Evolutionary conservation across 2,329 filamentous ascomycete species (phyloP).

Genomic region (Hawksworthiomyces lignivorus): DNA sequence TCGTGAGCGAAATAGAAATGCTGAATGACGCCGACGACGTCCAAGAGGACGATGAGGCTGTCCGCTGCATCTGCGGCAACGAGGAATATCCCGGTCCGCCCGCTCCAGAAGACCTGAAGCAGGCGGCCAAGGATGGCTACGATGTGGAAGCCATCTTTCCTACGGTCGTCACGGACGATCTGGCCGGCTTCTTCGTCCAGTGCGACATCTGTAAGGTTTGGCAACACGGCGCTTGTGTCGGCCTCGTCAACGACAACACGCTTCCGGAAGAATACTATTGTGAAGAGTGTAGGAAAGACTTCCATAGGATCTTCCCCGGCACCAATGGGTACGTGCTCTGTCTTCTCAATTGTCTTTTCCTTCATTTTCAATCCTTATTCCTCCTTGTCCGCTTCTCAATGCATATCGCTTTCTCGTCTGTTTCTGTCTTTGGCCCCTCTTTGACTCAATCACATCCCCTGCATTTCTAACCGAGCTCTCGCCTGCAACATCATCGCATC

Average conservation of each 20-base stretch:
- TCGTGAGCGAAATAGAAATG: conserved; percentile 41
- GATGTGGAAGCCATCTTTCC: conserved; percentile 50
- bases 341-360: too few species aligned
- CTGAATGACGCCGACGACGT: conserved; percentile 60
- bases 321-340: conserved; percentile 88
- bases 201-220: conserved; percentile 97
- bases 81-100: conserved; percentile 89
- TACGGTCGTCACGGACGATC: conserved; percentile 67
- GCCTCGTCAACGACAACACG: conserved; percentile 88
- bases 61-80: conserved; percentile 88
- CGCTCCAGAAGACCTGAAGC: conserved; percentile 47
- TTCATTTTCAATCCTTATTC: neutral
- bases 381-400: neutral
- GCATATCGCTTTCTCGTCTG: too few species aligned
- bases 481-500: too few species aligned
- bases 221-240: conserved; percentile 97
- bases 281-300: conserved; percentile 84
- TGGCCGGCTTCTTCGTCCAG: conserved; percentile 93
- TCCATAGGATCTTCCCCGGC: conserved; percentile 76
- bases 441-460: too few species aligned
- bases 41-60: conserved; percentile 86
- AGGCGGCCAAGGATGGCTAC: conserved; percentile 47
- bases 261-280: conserved; percentile 98
- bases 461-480: too few species aligned
- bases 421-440: too few species aligned